These are phyloP conservation scores for Xenosphaeropsis pyriputrescens DNA, from an alignment of 2,329 filamentous ascomycete species.

Conservation along the genomic window DNA sequence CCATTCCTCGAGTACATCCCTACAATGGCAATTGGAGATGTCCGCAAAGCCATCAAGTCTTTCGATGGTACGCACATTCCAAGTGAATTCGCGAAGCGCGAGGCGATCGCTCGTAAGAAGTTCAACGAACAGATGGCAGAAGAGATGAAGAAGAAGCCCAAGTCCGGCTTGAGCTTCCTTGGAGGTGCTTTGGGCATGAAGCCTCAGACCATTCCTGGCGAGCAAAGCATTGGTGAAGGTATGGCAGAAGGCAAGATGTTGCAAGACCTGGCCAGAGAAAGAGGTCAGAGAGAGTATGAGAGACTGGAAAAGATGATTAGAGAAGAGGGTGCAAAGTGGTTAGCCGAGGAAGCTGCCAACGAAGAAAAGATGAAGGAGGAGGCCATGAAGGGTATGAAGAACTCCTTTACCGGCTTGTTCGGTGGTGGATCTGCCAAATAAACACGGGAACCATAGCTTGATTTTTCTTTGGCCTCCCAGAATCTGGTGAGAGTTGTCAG, in stretches of 20 bases:
- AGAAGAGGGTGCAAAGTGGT: slow-evolving; percentile 87
- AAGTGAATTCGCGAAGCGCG: slow-evolving; percentile 74
- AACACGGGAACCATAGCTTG: too few species aligned
- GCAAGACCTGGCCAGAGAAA: slow-evolving; percentile 84
- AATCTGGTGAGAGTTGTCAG: too few species aligned
- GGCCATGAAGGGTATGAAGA: slow-evolving; percentile 85
- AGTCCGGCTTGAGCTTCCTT: slow-evolving; percentile 53
- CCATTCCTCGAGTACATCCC: slow-evolving; percentile 96
- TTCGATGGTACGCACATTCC: slow-evolving; percentile 86
- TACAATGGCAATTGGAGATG: slow-evolving; percentile 82
- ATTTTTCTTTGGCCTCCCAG: too few species aligned
- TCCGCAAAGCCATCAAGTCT: slow-evolving; percentile 72
- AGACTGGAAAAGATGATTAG: slow-evolving; percentile 79
- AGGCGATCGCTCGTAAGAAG: slow-evolving; percentile 71
- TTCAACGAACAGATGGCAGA: slow-evolving; percentile 67
- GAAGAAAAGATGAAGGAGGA: slow-evolving; percentile 85
- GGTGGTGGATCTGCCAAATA: slow-evolving; percentile 3
- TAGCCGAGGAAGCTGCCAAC: slow-evolving; percentile 81
- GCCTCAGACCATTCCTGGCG: slow-evolving; percentile 53
- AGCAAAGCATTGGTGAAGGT: slow-evolving; percentile 58
- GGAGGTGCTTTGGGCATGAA: slow-evolving; percentile 68
- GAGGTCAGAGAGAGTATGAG: slow-evolving; percentile 83
- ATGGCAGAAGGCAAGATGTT: slow-evolving; percentile 92
- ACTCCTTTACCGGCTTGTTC: slow-evolving; percentile 50
- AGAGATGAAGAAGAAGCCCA: slow-evolving; percentile 48